Evolutionary conservation across 1,284 basidiomycete species (phyloP), one percentile per base, ranked within the genome.

Genomic region (Austroboletus novae-zelandiae): DNA sequence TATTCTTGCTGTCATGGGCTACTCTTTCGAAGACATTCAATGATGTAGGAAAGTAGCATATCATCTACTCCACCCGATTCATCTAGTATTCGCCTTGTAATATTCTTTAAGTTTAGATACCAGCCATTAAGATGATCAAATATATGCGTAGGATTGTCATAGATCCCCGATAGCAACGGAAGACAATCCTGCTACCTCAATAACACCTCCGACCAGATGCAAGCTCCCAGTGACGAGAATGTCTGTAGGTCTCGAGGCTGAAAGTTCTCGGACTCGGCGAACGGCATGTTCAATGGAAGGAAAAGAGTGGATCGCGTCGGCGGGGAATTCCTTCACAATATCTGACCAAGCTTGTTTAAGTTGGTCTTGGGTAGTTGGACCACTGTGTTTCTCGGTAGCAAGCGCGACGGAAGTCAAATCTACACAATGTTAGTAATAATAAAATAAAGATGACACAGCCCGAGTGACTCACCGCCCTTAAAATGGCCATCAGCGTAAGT

Each of bases 161-260:
- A 67, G 52, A 50, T 63, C 61, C 43, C 57, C 65, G 17, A 90
- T 70, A 11, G 85, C 84, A 45, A 78, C 72, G 17, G 81, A 77
- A 48, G 84, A 81, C 52, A 98, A 68, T 20, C 82, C 85, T 9
- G 92, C 89, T 5, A 92, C 92, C 63, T 96, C 94, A 62, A 99
- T 91, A 9, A 96, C 77, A 2, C 97, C 97, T 20, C 97, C 97
- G 7, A 99, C 88, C 14, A 99, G 79, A 71, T 97, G 95, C 58
- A 99, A 69, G 69, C 94, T 98, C 4, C 97, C 97, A 2, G 91
- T 81, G 1, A 97, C 94, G 23, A 99, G 76, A 14, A 94, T 84
- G 54, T 89, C 76, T 1, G 80, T 67, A 11, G 60, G 62, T 36
- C 50, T 58, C 15, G 71, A 61, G 15, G 60, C 59, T 4, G 57